These are phyloP conservation scores for Mrakiaceae sp. DNA, from an alignment of 1,284 basidiomycete species.

Conservation along the genomic window DNA sequence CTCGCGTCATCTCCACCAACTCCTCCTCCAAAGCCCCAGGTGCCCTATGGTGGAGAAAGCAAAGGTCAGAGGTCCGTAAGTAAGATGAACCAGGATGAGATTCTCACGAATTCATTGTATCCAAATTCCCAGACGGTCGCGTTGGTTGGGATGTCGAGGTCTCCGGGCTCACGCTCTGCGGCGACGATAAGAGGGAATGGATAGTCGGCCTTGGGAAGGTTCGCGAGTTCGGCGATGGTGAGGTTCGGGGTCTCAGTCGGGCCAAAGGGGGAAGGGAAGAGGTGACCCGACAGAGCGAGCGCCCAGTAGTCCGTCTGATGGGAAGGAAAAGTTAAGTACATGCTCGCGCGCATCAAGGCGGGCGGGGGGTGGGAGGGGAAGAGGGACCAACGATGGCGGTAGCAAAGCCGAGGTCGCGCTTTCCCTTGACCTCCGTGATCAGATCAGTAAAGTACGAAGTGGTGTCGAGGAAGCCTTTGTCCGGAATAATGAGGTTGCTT, in stretches of 20 bases:
- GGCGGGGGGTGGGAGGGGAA: neutral
- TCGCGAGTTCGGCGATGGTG: conserved; percentile 23
- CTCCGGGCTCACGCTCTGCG: conserved; percentile 38
- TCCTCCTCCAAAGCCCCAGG: conserved; percentile 29
- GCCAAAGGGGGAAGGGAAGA: conserved; percentile 29
- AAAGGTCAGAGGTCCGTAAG: too few relatives aligned
- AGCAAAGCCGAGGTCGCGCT: conserved; percentile 28
- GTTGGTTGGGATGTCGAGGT: conserved; percentile 35
- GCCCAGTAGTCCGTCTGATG: conserved; percentile 32
- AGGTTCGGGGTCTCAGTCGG: conserved; percentile 31
- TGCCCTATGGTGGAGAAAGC: conserved; percentile 22
- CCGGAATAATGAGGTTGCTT: conserved; percentile 37
- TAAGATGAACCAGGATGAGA: conserved; percentile 21
- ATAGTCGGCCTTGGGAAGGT: conserved; percentile 24
- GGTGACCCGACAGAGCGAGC: conserved; percentile 31
- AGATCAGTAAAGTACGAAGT: conserved; percentile 35
- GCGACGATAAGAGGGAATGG: conserved; percentile 38
- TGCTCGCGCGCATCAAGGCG: neutral
- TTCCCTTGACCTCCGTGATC: conserved; percentile 29
- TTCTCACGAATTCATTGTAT: too few relatives aligned
- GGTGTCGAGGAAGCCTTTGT: conserved; percentile 26
- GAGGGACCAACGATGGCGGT: conserved; percentile 27
- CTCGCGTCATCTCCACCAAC: neutral
- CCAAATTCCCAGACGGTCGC: conserved; percentile 38
- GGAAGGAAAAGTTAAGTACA: neutral